These are phyloP conservation scores for Panellus pusillus DNA, from an alignment of 768 basidiomycete species.

Conservation along the genomic window DNA sequence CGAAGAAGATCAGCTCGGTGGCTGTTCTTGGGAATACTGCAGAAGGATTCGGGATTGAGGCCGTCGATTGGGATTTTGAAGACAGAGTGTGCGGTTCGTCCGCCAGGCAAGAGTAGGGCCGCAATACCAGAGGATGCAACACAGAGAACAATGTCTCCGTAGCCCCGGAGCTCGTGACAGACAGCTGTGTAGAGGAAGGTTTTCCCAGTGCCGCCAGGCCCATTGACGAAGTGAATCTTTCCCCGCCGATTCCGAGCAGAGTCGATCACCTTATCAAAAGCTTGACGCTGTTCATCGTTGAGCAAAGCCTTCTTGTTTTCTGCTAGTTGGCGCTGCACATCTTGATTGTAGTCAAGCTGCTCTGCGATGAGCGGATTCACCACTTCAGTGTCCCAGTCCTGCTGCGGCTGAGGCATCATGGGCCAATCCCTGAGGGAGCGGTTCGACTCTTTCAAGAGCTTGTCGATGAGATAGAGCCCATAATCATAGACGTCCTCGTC, in stretches of 20 bases:
- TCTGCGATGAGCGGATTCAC: constrained; percentile 2
- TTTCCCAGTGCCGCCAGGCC: constrained; percentile 11
- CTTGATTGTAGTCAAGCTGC: constrained; percentile 3
- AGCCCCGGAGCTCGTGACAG: not conserved
- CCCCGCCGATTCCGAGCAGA: constrained; percentile 2
- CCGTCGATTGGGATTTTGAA: constrained; percentile 14
- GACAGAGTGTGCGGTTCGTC: constrained; percentile 8
- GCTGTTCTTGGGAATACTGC: constrained; percentile 10
- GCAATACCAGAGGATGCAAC: constrained; percentile 8
- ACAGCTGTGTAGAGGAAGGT: constrained; percentile 12
- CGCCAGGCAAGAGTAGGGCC: constrained; percentile 1
- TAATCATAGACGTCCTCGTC: constrained; percentile 8
- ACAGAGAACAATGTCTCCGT: constrained; percentile 2
- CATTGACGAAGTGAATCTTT: constrained; percentile 6
- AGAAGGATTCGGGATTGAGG: not conserved
- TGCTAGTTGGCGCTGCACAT: not conserved
- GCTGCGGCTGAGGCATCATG: not conserved
- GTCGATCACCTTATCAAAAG: constrained; percentile 2
- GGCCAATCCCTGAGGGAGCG: not conserved
- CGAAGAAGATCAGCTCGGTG: constrained; percentile 4
- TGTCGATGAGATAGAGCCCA: constrained; percentile 7
- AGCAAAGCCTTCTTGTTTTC: not conserved
- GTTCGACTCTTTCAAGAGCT: constrained; percentile 3
- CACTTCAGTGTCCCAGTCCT: not conserved
- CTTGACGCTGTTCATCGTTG: not conserved